Conservation (phyloP, 208 protist species). For the Leishmania gerbilli region DNA sequence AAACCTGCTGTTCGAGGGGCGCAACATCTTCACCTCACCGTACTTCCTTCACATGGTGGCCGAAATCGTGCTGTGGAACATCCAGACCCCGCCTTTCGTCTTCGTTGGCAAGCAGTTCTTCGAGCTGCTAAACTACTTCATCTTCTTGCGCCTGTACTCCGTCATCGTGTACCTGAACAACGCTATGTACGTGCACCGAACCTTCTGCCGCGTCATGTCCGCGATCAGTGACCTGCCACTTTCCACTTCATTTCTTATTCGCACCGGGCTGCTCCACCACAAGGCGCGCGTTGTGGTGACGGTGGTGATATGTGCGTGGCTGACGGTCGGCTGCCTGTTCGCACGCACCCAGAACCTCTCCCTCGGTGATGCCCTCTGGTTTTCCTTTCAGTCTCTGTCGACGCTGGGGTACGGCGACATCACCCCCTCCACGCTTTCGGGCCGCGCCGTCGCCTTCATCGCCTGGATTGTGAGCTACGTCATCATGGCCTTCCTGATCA, state of each 20-base stretch:
- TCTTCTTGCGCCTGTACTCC: conserved; percentile 74
- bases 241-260: conserved; percentile 66
- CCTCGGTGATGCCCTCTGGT: conserved; percentile 70
- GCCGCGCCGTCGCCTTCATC: conserved; percentile 49
- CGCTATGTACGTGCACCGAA: conserved; percentile 63
- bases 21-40: conserved; percentile 73
- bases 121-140: conserved; percentile 66
- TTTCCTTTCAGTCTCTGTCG: conserved; percentile 72
- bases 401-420: conserved; percentile 84
- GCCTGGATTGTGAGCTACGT: conserved; percentile 59
- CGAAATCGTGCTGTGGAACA: conserved; percentile 67
- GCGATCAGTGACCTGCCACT: conserved; percentile 52
- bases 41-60: conserved; percentile 67
- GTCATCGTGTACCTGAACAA: conserved; percentile 75
- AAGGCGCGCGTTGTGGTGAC: conserved; percentile 29
- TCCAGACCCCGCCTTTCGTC: conserved; percentile 67
- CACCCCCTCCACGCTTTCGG: conserved; percentile 50
- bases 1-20: conserved; percentile 59
- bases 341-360: conserved; percentile 44
- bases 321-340: conserved; percentile 59
- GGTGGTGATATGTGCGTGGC: conserved; percentile 39
- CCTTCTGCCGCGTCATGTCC: conserved; percentile 69
- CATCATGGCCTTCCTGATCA: conserved; percentile 37
- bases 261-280: conserved; percentile 59
- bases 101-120: conserved; percentile 51